Evolutionary conservation across 208 protist genomes (phyloP), one percentile per base, ranked within the genome.

Genomic region (Polymyxa betae): DNA sequence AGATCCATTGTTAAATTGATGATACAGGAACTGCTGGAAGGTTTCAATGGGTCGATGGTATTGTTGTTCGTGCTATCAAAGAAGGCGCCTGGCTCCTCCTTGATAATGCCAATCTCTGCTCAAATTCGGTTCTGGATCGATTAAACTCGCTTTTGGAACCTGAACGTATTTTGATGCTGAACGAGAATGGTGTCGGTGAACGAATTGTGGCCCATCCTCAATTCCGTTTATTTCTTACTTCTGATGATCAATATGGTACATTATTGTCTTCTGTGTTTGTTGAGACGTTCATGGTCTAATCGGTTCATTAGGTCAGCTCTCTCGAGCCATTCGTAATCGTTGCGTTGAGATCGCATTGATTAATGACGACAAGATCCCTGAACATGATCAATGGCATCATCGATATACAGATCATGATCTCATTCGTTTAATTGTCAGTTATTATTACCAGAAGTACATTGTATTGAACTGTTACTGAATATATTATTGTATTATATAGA

Each of bases 71-170:
- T 82, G 92, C 92, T 0, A 95, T 99, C 93, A 88, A 96, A 92
- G 90, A 93, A 41, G 99, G 99, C 20, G 89, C 98, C 92, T 99
- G 99, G 98, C 94, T 99, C 10, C 93, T 99, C 0, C 95, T 99
- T 41, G 98, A 99, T 93, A 99, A 99, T 93, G 98, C 97, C 20
- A 99, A 99, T 94, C 98, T 99, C 77, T 99, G 98, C 94, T 96
- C 96, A 46, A 95, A 98, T 0, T 98, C 98, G 38, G 98, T 99
- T 40, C 95, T 99, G 0, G 99, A 99, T 93, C 95, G 99, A 12
- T 95, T 99, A 24, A 99, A 99, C 94, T 96, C 98, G n/a, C 95
- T 99, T 16, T 95, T 99, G 0, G 99, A 99, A 94, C 90, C 91
- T 0, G 10, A 90, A 52, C 82, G 90, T 24, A 20, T 0, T 0